Conservation (phyloP, 176 grass and related monocot genomes). For the Musa acuminata region DNA sequence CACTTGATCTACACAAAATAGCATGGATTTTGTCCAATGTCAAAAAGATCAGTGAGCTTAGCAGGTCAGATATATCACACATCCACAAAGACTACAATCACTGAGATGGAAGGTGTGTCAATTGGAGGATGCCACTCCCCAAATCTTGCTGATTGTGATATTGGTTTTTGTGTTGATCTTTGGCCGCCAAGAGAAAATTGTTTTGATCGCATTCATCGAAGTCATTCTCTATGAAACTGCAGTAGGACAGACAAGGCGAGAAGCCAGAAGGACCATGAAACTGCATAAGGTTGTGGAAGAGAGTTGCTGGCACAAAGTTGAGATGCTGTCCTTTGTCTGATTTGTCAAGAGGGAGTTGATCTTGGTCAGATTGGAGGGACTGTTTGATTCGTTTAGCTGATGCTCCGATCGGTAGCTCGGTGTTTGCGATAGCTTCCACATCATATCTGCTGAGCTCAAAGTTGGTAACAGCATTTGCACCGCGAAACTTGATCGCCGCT, state of each 20-base stretch:
- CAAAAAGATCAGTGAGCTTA: too few relatives aligned
- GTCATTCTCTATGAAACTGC: background rate
- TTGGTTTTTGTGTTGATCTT: constrained; percentile 1
- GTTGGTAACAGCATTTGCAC: constrained; percentile 74
- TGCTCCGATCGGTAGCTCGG: constrained; percentile 52
- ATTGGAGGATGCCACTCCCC: background rate
- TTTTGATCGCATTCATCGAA: background rate
- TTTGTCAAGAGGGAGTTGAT: background rate
- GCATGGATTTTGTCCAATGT: too few relatives aligned
- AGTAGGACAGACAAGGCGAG: background rate
- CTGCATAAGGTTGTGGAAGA: constrained; percentile 1
- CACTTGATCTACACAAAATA: too few relatives aligned
- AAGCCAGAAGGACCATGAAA: background rate
- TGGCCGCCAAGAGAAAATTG: background rate
- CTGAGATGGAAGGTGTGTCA: background rate
- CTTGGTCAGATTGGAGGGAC: background rate
- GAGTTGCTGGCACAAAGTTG: background rate
- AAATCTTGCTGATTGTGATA: background rate
- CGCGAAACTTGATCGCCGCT: constrained; percentile 86
- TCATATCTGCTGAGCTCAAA: constrained; percentile 73
- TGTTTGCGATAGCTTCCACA: constrained; percentile 51
- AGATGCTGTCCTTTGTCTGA: background rate
- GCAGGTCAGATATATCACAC: too few relatives aligned
- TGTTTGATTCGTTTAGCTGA: constrained; percentile 23
- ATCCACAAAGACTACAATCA: background rate